phyloP scores from a whole-genome alignment of 2,329 filamentous ascomycete genomes.

The Ophiostoma angusticollis region DNA sequence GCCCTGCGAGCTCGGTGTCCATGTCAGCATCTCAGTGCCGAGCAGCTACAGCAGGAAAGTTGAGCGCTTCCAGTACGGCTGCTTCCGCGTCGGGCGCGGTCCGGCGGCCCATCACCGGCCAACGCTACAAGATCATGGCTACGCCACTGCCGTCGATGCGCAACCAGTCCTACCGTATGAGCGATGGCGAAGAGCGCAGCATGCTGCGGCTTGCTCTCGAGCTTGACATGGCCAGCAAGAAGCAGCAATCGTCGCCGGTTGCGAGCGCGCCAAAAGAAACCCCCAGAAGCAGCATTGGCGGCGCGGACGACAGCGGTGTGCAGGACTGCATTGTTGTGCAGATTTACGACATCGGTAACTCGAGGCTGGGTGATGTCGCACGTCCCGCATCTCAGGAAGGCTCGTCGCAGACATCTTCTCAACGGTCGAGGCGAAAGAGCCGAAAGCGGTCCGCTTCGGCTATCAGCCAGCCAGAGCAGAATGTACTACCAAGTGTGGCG shows the following conservation, averaged over 20 bases:
- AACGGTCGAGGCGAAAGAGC: conserved; percentile 8
- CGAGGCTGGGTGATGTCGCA: conserved; percentile 11
- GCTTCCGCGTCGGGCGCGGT: conserved; percentile 10
- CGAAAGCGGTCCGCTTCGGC: conserved; percentile 12
- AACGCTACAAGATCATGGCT: conserved; percentile 6
- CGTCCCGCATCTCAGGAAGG: conserved; percentile 4
- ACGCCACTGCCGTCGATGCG: conserved; percentile 5
- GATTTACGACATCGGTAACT: conserved; percentile 9
- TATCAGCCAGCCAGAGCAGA: no score
- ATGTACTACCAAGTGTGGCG: no score
- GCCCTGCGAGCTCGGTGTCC: not conserved
- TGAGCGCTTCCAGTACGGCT: not conserved
- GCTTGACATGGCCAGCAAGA: conserved; percentile 24
- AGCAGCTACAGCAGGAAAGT: not conserved
- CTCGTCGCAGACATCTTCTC: not conserved
- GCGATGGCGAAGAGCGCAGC: conserved; percentile 34
- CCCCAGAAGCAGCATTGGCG: conserved; percentile 10
- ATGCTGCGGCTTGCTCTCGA: conserved; percentile 37
- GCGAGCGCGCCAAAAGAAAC: conserved; percentile 17
- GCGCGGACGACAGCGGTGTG: not conserved
- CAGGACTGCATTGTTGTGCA: conserved; percentile 23
- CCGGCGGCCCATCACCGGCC: not conserved
- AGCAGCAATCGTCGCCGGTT: conserved; percentile 9
- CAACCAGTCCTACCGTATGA: conserved; percentile 26
- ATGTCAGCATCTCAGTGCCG: not conserved